Conservation (phyloP, 2,329 filamentous ascomycete species). For the Beauveria rudraprayagi region DNA sequence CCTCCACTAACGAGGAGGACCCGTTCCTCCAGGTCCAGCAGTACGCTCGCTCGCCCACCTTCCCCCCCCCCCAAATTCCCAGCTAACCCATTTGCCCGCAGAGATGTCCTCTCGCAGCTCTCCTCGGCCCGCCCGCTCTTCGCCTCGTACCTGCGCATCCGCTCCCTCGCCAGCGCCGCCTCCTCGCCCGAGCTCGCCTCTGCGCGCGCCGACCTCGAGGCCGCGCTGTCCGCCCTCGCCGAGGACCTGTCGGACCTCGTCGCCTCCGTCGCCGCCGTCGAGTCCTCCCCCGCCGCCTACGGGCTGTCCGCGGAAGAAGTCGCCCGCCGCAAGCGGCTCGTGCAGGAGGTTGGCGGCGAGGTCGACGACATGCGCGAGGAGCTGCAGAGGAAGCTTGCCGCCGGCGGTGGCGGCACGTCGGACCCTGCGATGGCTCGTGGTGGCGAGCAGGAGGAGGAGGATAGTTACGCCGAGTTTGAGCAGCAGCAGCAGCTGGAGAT, state of each 20-base stretch:
- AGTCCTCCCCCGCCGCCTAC: slow-evolving; percentile 79
- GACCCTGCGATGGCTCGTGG: slow-evolving; percentile 43
- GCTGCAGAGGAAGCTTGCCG: slow-evolving; percentile 52
- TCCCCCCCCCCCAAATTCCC: neutral
- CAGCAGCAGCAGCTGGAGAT: slow-evolving; percentile 85
- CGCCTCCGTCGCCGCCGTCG: slow-evolving; percentile 78
- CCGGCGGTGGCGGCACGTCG: slow-evolving; percentile 35
- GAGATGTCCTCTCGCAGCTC: slow-evolving; percentile 82
- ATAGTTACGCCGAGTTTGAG: slow-evolving; percentile 70
- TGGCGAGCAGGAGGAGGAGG: slow-evolving; percentile 21
- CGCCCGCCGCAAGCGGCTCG: slow-evolving; percentile 67
- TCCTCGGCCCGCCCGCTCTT: slow-evolving; percentile 77
- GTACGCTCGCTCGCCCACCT: slow-evolving; percentile 35
- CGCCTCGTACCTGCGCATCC: slow-evolving; percentile 91
- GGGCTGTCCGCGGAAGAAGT: slow-evolving; percentile 81
- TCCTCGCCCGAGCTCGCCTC: slow-evolving; percentile 78
- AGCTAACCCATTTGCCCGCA: slow-evolving; percentile 28
- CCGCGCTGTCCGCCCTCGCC: slow-evolving; percentile 58
- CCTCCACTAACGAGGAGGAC: slow-evolving; percentile 58
- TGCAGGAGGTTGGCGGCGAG: slow-evolving; percentile 83
- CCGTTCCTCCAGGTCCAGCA: slow-evolving; percentile 66
- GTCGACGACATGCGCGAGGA: slow-evolving; percentile 84
- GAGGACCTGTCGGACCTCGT: slow-evolving; percentile 85
- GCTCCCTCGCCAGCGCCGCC: slow-evolving; percentile 66
- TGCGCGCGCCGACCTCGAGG: slow-evolving; percentile 61